Percentiles rank a stretch among this genome's conserved stretches.
Conservation (phyloP, 805 yeast genomes). For the Torulaspora gathmanii region DNA sequence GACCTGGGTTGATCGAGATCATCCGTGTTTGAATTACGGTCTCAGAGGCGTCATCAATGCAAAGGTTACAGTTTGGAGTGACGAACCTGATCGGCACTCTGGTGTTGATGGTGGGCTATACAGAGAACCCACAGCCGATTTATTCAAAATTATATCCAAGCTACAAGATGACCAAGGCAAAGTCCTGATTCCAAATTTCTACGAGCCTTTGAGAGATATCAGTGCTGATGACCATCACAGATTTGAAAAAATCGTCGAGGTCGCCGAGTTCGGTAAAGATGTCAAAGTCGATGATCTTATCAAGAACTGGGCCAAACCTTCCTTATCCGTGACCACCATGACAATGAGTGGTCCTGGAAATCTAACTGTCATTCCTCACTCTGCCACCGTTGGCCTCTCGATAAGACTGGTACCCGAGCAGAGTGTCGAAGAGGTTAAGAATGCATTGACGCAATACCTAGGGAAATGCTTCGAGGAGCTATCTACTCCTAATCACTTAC, state of each 20-base stretch:
- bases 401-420: conserved; percentile 89
- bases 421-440: conserved; percentile 54
- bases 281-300: conserved; percentile 49
- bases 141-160: conserved; percentile 65
- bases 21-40: conserved; percentile 93
- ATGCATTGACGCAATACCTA: conserved; percentile 45
- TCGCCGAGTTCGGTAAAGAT: conserved; percentile 32
- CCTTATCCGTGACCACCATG: conserved; percentile 78
- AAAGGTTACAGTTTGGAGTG: conserved; percentile 63
- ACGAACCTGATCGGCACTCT: conserved; percentile 84
- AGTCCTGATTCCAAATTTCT: conserved; percentile 63
- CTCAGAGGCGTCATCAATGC: conserved; percentile 86
- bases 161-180: conserved; percentile 53
- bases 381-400: conserved; percentile 71
- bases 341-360: conserved; percentile 87
- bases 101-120: conserved; percentile 95
- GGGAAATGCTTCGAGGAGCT: conserved; percentile 45
- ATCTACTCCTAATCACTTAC: conserved; percentile 56
- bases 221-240: conserved; percentile 52
- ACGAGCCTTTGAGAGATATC: conserved; percentile 59
- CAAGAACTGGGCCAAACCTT: conserved; percentile 86
- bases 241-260: conserved; percentile 55
- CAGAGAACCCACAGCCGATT: conserved; percentile 84
- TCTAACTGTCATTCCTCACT: conserved; percentile 82
- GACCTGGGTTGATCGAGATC: conserved; percentile 85